Evolutionary conservation across 1,139 yeast genomes (phyloP).

Genomic region (Taphrina populina): DNA sequence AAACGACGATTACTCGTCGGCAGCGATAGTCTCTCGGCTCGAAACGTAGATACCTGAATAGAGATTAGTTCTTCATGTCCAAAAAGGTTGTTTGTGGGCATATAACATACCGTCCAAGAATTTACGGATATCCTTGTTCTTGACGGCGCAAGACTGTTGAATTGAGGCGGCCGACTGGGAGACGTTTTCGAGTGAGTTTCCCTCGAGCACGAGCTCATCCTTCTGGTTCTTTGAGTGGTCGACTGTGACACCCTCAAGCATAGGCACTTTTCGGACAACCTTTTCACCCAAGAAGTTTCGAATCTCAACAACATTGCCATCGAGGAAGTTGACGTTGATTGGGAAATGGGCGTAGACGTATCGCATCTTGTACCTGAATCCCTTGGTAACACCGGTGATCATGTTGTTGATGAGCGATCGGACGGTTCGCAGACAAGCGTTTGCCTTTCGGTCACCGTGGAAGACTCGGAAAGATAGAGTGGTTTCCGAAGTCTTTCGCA

Average conservation of each 20-base stretch:
- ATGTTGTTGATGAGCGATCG: constrained; percentile 91
- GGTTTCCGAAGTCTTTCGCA: constrained; percentile 67
- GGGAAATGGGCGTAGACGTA: constrained; percentile 99
- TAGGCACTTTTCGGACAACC: constrained; percentile 82
- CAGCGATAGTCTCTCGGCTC: constrained; percentile 85
- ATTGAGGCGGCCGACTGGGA: constrained; percentile 98
- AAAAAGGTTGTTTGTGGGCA: background rate
- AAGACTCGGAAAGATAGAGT: constrained; percentile 87
- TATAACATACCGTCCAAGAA: constrained; percentile 80
- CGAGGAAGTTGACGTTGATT: constrained; percentile 91
- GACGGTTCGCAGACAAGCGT: constrained; percentile 98
- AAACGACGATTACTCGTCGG: no score
- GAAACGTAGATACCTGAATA: constrained; percentile 71
- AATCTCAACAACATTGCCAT: constrained; percentile 80
- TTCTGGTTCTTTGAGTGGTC: constrained; percentile 80
- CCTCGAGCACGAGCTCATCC: constrained; percentile 89
- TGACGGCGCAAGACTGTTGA: constrained; percentile 97
- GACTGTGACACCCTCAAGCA: constrained; percentile 86
- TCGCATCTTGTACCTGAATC: constrained; percentile 99
- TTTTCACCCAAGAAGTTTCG: constrained; percentile 99
- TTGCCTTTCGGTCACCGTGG: constrained; percentile 99
- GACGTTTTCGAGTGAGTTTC: constrained; percentile 97
- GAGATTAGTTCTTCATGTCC: background rate
- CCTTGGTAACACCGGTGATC: constrained; percentile 92
- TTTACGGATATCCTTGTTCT: constrained; percentile 99